phyloP scores from a whole-genome alignment of 2,329 filamentous ascomycete genomes.

The Septoria petroselini region DNA sequence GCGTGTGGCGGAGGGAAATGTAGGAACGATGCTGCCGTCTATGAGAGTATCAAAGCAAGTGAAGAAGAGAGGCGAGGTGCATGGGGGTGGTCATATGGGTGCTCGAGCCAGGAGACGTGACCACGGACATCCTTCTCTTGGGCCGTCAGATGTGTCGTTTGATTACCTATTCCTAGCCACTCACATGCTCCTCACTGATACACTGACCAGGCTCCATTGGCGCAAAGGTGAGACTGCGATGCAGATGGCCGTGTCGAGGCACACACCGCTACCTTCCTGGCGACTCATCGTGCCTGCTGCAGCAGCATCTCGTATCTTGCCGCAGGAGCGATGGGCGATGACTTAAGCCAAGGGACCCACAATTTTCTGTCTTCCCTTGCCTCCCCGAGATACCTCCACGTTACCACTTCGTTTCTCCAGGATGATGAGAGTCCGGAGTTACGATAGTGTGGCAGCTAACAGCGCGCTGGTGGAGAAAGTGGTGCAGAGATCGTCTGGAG shows the following conservation, averaged over 20 bases:
- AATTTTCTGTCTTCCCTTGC: background rate
- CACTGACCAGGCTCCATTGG: background rate
- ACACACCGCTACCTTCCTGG: background rate
- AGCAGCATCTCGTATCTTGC: background rate
- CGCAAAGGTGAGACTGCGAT: background rate
- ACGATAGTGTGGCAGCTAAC: background rate
- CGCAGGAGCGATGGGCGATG: background rate
- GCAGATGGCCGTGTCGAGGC: background rate
- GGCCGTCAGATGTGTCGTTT: background rate
- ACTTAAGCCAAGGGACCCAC: background rate
- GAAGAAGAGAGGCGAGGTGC: background rate
- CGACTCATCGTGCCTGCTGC: background rate
- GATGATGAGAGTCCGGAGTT: too few relatives aligned
- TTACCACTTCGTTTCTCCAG: background rate
- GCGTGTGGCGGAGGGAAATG: background rate
- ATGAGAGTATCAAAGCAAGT: background rate
- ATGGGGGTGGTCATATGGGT: background rate
- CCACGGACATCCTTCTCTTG: constrained; percentile 1
- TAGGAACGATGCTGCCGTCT: background rate
- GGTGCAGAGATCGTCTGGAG: background rate
- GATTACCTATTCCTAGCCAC: background rate
- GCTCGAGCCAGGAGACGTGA: background rate
- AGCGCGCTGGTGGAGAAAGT: background rate
- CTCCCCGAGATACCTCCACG: background rate
- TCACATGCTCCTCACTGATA: background rate